Evolutionary conservation across 2,329 filamentous ascomycete genomes (phyloP), one percentile per base, ranked within the genome.

Genomic region (Fusarium illudens): DNA sequence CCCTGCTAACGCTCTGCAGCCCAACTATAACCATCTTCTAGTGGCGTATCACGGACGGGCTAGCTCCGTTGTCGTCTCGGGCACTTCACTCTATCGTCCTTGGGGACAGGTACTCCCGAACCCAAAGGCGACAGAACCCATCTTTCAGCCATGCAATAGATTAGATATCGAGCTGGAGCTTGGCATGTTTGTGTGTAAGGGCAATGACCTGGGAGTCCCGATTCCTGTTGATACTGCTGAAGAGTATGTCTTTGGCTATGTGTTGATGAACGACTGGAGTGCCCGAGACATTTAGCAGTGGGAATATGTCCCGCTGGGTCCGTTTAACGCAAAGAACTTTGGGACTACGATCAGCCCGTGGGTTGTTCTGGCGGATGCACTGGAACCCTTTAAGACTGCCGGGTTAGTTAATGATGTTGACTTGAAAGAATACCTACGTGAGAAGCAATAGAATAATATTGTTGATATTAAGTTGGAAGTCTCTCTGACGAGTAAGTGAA

Each of bases 1-100:
- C 0, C 85, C 89, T 0, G 84, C 86, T 20, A 92, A 93, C 68
- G 91, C 92, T 0, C 82, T 95, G 10, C 90, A 94, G 76, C 90
- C 91, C 25, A 95, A 95, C 75, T 96, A 95, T 77, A 91, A 87
- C 60, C 90, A 94, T 71, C 82, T 96, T 0, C 92, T 92, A 0
- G 91, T 95, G 3, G 92, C 88, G 3, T 95, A 96, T 72, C 92
- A 95, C 75, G 91, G 92, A 7, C 87, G 92, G 56, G 90, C 92
- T 7, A 92, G 89, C 9, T 92, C 90, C 3, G 86, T 95, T 8
- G 90, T 94, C 1, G 83, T 92, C 4, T 93, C 91, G 0, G 91
- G 91, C 10, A 93, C 92, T 0, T 85, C 88, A 0, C 87, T 96
- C 62, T 84, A 85, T 32, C 84, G 92, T 22, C 92, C 92, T 0